These are phyloP conservation scores for Blastomyces parvus DNA, from an alignment of 2,329 filamentous ascomycete species.

Conservation along the genomic window DNA sequence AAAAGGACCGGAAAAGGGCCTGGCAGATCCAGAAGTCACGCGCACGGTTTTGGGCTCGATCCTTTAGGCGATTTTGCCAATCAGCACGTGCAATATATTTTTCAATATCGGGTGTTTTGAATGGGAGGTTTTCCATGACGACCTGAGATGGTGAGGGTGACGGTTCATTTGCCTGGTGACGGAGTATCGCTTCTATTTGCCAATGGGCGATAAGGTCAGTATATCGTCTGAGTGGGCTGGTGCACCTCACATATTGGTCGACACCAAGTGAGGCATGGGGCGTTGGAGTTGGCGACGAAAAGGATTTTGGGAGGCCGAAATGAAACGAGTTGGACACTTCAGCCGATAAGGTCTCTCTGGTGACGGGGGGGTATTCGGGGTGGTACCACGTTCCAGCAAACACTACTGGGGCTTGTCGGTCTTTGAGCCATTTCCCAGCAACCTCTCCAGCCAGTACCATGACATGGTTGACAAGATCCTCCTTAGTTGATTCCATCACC, in stretches of 20 bases:
- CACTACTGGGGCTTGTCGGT: constrained; percentile 43
- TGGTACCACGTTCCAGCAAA: constrained; percentile 36
- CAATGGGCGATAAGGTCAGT: constrained; percentile 53
- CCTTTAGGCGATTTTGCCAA: constrained; percentile 34
- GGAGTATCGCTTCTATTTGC: constrained; percentile 54
- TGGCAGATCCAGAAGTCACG: constrained; percentile 43
- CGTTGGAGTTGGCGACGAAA: constrained; percentile 40
- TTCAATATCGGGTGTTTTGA: constrained; percentile 40
- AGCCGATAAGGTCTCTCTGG: constrained; percentile 31
- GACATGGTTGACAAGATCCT: constrained; percentile 35
- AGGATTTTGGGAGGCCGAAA: constrained; percentile 25
- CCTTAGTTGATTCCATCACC: constrained; percentile 29
- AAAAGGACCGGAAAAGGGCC: constrained; percentile 49
- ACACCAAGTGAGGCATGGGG: constrained; percentile 45
- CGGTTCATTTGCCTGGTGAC: constrained; percentile 43
- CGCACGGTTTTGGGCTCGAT: constrained; percentile 32
- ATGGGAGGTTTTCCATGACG: constrained; percentile 38
- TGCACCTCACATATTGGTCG: constrained; percentile 47
- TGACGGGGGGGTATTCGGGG: constrained; percentile 17
- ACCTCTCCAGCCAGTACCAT: constrained; percentile 50
- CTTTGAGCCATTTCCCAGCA: constrained; percentile 44
- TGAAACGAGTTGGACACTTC: constrained; percentile 27
- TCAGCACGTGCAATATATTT: constrained; percentile 38
- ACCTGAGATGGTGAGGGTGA: constrained; percentile 30
- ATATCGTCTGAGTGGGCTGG: constrained; percentile 53